These are phyloP conservation scores for Monosporascus sp. DNA, from an alignment of 2,329 filamentous ascomycete species.

Conservation along the genomic window DNA sequence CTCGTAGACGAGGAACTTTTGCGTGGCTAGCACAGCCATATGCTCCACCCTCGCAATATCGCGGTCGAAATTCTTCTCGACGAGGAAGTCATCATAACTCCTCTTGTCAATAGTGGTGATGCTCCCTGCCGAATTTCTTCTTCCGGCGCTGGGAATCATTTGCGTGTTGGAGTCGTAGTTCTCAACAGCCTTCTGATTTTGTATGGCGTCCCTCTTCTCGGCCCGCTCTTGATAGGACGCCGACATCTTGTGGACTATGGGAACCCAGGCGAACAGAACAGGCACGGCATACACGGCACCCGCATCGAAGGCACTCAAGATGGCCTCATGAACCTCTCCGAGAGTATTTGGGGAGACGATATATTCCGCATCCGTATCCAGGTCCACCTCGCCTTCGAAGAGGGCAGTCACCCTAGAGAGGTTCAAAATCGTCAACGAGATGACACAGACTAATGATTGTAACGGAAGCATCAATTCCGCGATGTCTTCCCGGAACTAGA, in stretches of 20 bases:
- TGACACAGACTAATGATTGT: slow-evolving; percentile 63
- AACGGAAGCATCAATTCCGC: slow-evolving; percentile 54
- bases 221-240: slow-evolving; percentile 56
- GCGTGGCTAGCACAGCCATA: slow-evolving; percentile 44
- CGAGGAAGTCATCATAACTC: slow-evolving; percentile 54
- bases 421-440: slow-evolving; percentile 69
- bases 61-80: slow-evolving; percentile 43
- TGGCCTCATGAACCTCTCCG: slow-evolving; percentile 66
- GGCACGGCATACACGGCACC: slow-evolving; percentile 62
- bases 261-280: slow-evolving; percentile 74
- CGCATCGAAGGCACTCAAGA: slow-evolving; percentile 53
- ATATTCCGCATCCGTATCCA: slow-evolving; percentile 47
- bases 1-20: slow-evolving; percentile 48
- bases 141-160: slow-evolving; percentile 33
- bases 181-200: slow-evolving; percentile 54
- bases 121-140: slow-evolving; percentile 56
- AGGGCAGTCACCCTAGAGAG: slow-evolving; percentile 53
- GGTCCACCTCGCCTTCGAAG: slow-evolving; percentile 44
- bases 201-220: slow-evolving; percentile 52
- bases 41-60: slow-evolving; percentile 47
- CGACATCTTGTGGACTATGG: slow-evolving; percentile 67
- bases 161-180: slow-evolving; percentile 45
- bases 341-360: slow-evolving; percentile 65
- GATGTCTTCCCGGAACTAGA: slow-evolving; percentile 14
- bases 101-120: slow-evolving; percentile 58